Evolutionary conservation across 2,329 filamentous ascomycete genomes (phyloP).

Genomic region (Epichloe baconii): DNA sequence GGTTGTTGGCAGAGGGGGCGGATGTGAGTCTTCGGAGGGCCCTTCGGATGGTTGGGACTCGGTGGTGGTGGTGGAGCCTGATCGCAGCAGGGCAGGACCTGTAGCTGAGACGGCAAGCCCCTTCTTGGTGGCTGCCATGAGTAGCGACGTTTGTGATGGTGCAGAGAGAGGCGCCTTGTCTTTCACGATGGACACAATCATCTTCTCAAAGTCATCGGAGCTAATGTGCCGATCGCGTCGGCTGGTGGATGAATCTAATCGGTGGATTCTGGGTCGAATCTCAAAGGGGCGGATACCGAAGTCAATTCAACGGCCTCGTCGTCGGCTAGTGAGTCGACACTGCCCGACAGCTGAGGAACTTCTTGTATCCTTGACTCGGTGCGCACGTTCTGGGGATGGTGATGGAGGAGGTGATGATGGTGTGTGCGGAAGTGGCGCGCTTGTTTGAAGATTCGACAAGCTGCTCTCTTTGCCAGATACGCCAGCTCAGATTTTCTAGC

Average conservation of each 20-base stretch:
- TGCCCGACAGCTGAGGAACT: constrained; percentile 62
- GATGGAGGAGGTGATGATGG: constrained; percentile 24
- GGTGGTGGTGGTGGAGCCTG: constrained; percentile 19
- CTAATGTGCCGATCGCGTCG: constrained; percentile 82
- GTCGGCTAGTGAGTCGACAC: constrained; percentile 61
- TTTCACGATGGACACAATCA: constrained; percentile 86
- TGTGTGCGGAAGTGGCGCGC: constrained; percentile 23
- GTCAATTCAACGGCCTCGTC: constrained; percentile 51
- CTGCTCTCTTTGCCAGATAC: constrained; percentile 78
- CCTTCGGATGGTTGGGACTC: too few species aligned
- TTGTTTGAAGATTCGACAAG: constrained; percentile 61
- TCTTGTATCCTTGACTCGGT: constrained; percentile 31
- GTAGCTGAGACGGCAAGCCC: constrained; percentile 18
- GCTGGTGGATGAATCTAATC: constrained; percentile 60
- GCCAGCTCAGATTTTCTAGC: constrained; percentile 91
- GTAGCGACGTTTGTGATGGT: constrained; percentile 16
- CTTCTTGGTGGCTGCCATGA: constrained; percentile 30
- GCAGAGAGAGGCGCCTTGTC: constrained; percentile 52
- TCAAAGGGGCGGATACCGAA: constrained; percentile 41
- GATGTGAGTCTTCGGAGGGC: constrained; percentile 13
- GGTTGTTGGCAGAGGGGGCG: constrained; percentile 14
- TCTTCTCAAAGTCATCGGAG: constrained; percentile 84
- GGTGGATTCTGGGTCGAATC: constrained; percentile 54
- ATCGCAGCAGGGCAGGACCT: constrained; percentile 22
- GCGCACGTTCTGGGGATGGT: constrained; percentile 36